Conservation (phyloP, 257 asterid species). For the Ballota nigra region DNA sequence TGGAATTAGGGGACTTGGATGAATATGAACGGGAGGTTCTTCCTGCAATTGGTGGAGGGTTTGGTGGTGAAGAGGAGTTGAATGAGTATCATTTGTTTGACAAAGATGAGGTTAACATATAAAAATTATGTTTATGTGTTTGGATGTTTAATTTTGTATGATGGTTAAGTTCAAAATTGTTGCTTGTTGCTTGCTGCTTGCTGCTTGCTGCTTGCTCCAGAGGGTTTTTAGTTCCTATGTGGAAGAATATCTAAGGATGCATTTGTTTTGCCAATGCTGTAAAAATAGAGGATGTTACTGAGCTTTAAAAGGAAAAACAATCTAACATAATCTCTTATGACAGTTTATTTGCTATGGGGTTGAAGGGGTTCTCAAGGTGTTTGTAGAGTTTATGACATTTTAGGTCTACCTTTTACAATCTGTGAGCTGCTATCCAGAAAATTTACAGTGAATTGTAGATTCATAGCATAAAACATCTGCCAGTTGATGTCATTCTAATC, state of each 20-base stretch:
- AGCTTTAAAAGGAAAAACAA: background rate
- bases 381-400: background rate
- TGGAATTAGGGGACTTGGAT: slow-evolving; percentile 67
- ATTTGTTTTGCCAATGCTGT: background rate
- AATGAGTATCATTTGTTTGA: slow-evolving; percentile 81
- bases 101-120: slow-evolving; percentile 69
- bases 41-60: slow-evolving; percentile 44
- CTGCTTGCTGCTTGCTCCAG: no score
- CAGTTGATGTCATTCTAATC: background rate
- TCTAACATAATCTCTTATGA: background rate
- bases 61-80: slow-evolving; percentile 57
- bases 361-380: background rate
- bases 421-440: background rate
- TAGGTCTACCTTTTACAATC: background rate
- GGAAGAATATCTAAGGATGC: background rate
- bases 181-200: slow-evolving; percentile 9
- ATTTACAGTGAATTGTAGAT: background rate
- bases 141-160: background rate
- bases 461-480: background rate
- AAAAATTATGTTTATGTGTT: background rate
- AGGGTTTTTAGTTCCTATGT: background rate
- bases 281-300: background rate
- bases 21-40: slow-evolving; percentile 49
- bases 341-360: background rate
- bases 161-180: background rate